Base-by-base conservation (phyloP, 768 basidiomycete genomes). In the Hericium rajendrae region DNA sequence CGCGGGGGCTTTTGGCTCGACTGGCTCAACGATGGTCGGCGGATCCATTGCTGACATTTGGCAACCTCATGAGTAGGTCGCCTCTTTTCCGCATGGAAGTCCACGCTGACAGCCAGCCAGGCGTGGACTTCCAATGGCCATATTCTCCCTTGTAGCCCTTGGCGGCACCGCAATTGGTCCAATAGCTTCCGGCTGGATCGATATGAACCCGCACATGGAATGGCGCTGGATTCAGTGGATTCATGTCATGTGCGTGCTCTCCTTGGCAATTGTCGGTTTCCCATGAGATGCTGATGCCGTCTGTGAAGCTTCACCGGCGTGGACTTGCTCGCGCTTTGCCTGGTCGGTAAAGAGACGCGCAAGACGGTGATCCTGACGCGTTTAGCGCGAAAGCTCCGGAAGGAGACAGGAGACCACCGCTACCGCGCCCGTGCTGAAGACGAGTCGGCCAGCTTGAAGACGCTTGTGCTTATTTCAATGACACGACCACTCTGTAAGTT, bases 191-290 rank as follows among this genome's bases (percentile, higher is more conserved):
- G 84, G 84, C 13, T 88, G 82, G 82, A 75, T 88, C 20, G 85
- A 88, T 64, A 75, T 78, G 59, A 79, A 82, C 58, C 65, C 72
- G 0, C 71, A 70, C 18, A 67, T 91, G 1, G 75, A 76, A 60
- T 91, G 90, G 88, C 74, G 88, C 26, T 91, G 89, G 88, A 88
- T 94, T 24, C 82, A 90, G 64, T 91, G 88, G 89, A 77, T 89
- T 9, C 82, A 83, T 60, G 73, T 83, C 64, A 87, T 85, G 84
- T 82, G 41, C 55, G 64, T 66, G 48, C 15, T 38, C 38, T 11
- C 46, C 52, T 46, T 51, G 51, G 55, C 50, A 22, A 10, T 39
- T 4, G 22, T 52, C 56, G 43, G 59, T 55, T 53, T 38, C 56
- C 62, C 53, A 41, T 16, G 20, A 10, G 26, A 32, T 32, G 2